A percentile compares a stretch with the other conserved stretches of the same genome.
These are phyloP conservation scores for Penicillium bialowiezense DNA, from an alignment of 495 filamentous ascomycete species.

Conservation along the genomic window DNA sequence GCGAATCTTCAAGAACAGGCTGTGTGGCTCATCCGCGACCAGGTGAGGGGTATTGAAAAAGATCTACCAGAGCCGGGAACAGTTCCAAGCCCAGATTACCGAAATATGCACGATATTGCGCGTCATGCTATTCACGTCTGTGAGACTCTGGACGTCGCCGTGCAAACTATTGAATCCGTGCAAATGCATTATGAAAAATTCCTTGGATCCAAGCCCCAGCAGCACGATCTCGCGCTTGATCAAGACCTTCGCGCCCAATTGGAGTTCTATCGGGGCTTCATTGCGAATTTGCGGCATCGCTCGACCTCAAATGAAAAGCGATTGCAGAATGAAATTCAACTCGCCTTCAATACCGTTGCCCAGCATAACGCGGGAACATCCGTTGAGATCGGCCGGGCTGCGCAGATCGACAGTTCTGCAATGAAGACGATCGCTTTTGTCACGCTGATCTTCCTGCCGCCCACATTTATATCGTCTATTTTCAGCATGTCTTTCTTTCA, in stretches of 20 bases:
- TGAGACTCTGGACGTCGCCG: slow-evolving; percentile 40
- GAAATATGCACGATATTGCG: slow-evolving; percentile 42
- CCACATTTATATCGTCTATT: slow-evolving; percentile 17
- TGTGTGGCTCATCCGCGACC: slow-evolving; percentile 24
- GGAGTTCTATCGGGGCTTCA: slow-evolving; percentile 11
- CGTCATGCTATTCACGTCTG: slow-evolving; percentile 47
- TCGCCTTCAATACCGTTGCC: slow-evolving; percentile 34
- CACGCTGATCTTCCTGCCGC: slow-evolving; percentile 34
- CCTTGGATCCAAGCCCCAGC: no score
- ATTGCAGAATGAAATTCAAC: slow-evolving; percentile 45
- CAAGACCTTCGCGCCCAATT: background rate
- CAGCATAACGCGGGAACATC: slow-evolving; percentile 32
- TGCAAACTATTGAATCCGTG: slow-evolving; percentile 33
- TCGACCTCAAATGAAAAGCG: slow-evolving; percentile 37
- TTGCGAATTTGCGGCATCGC: slow-evolving; percentile 36
- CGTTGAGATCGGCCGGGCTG: slow-evolving; percentile 32
- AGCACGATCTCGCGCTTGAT: slow-evolving; percentile 16
- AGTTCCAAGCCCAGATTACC: slow-evolving; percentile 30
- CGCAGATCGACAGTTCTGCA: slow-evolving; percentile 32
- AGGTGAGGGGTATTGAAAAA: slow-evolving; percentile 23
- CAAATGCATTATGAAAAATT: no score
- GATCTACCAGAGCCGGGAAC: background rate
- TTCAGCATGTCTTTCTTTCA: slow-evolving; percentile 39
- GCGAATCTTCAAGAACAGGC: slow-evolving; percentile 17
- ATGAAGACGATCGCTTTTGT: slow-evolving; percentile 33